Percentiles rank a stretch among this genome's conserved stretches.
These are phyloP conservation scores for Termitomyces sp. DNA, from an alignment of 768 basidiomycete species.

Conservation along the genomic window DNA sequence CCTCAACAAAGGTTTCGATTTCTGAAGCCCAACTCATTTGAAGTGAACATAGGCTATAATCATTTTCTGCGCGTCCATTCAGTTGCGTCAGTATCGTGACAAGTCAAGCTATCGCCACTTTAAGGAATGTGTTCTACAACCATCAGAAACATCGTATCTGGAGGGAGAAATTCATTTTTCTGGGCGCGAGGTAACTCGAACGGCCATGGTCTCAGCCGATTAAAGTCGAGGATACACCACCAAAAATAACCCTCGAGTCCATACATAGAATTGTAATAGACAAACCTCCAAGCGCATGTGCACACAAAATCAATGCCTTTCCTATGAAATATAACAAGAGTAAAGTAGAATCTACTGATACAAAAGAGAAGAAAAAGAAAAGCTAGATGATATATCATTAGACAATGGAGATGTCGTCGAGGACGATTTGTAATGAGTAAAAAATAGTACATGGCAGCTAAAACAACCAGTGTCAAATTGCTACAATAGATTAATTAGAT, in stretches of 20 bases:
- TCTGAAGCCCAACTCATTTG: slow-evolving; percentile 26
- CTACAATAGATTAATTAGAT: background rate
- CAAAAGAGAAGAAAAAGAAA: background rate
- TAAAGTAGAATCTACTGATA: background rate
- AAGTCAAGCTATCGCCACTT: background rate
- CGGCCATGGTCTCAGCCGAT: no score
- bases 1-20: slow-evolving; percentile 81
- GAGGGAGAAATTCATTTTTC: no score
- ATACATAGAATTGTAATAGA: background rate
- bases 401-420: background rate
- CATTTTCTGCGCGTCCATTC: no score
- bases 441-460: background rate
- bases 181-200: no score
- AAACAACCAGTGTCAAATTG: background rate
- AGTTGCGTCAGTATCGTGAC: background rate
- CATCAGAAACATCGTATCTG: background rate
- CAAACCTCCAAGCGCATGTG: background rate
- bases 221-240: background rate
- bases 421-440: background rate
- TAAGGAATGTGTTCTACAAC: no score
- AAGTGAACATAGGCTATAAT: no score
- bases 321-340: background rate
- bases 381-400: background rate
- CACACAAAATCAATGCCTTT: background rate
- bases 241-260: background rate